Conservation (phyloP, 2,329 filamentous ascomycete species). For the Leptographium flavum region DNA sequence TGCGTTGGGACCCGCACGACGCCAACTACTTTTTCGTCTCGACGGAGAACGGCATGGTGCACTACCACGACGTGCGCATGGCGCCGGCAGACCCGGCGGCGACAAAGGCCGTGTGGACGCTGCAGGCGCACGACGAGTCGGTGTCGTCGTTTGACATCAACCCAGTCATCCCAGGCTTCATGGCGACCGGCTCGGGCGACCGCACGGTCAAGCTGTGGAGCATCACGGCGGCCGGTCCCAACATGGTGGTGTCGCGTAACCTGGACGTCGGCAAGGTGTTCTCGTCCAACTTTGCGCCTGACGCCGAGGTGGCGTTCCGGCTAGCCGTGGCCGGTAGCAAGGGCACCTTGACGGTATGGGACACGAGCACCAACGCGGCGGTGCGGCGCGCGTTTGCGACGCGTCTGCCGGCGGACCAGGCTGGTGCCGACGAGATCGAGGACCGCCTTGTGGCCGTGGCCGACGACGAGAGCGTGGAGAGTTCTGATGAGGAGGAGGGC, state of each 20-base stretch:
- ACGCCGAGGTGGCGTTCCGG: slow-evolving; percentile 80
- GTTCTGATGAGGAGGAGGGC: slow-evolving; percentile 29
- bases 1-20: slow-evolving; percentile 88
- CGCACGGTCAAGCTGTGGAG: slow-evolving; percentile 97
- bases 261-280: slow-evolving; percentile 93
- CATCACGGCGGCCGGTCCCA: slow-evolving; percentile 63
- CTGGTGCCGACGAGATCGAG: slow-evolving; percentile 48
- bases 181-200: slow-evolving; percentile 88
- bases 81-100: slow-evolving; percentile 56
- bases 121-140: slow-evolving; percentile 89
- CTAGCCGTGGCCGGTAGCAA: slow-evolving; percentile 90
- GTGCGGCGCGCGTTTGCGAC: slow-evolving; percentile 74
- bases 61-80: slow-evolving; percentile 78
- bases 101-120: slow-evolving; percentile 80
- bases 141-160: slow-evolving; percentile 91
- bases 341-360: slow-evolving; percentile 86
- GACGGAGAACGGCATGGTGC: slow-evolving; percentile 80
- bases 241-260: slow-evolving; percentile 82
- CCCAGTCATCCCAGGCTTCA: slow-evolving; percentile 73
- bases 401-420: slow-evolving; percentile 41
- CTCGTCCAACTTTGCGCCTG: slow-evolving; percentile 77
- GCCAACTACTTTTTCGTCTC: slow-evolving; percentile 89
- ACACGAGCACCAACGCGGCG: slow-evolving; percentile 81
- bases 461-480: slow-evolving; percentile 34
- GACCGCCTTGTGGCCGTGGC: slow-evolving; percentile 68